phyloP scores from a whole-genome alignment of 305 asterid genomes.

The Fraxinus baroniana region DNA sequence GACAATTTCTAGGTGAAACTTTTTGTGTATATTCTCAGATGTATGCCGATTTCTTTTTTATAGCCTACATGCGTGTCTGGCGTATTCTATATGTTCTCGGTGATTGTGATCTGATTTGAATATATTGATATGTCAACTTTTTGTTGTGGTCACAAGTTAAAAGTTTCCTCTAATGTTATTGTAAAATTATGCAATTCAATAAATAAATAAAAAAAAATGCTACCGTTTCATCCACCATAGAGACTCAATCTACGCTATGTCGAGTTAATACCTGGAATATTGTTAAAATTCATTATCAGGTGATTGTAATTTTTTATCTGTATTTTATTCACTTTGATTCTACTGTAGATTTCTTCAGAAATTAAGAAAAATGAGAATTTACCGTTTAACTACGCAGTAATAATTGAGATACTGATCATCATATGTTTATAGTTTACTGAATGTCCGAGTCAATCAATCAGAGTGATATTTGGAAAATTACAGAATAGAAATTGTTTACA shows the following conservation, averaged over 20 bases:
- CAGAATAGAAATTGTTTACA: background rate
- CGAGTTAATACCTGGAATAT: background rate
- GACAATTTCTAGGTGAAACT: conserved; percentile 78
- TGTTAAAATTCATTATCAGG: background rate
- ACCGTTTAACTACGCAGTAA: background rate
- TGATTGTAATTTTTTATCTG: background rate
- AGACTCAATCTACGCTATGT: background rate
- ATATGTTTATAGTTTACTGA: background rate
- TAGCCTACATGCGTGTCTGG: background rate
- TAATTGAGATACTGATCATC: background rate
- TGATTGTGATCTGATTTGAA: conserved; percentile 9
- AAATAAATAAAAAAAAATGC: too few species aligned
- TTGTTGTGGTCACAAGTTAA: background rate
- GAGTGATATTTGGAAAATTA: background rate
- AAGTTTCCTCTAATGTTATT: background rate
- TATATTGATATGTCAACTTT: background rate
- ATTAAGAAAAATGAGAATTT: background rate
- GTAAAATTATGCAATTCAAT: background rate
- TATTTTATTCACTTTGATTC: background rate
- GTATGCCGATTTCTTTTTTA: background rate
- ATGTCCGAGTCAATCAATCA: background rate
- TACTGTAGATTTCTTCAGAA: background rate
- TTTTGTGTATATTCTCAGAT: background rate
- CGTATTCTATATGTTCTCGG: background rate
- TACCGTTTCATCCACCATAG: background rate